These are phyloP conservation scores for Kitagawia praeruptora DNA, from an alignment of 129 eudicot genomes.

Conservation along the genomic window DNA sequence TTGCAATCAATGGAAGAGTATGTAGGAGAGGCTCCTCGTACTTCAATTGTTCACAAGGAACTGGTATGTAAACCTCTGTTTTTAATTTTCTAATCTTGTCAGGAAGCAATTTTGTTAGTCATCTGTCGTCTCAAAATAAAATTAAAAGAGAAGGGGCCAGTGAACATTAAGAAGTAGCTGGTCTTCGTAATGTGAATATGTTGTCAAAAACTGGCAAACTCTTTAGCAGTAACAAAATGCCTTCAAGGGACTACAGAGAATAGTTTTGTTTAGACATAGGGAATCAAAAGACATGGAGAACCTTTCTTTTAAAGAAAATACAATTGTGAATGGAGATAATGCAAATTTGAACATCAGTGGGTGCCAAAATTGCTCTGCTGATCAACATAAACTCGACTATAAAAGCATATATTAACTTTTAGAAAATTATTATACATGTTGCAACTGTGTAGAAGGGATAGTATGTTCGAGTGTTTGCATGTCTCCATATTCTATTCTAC, in stretches of 20 bases:
- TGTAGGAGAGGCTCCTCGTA: conserved; percentile 60
- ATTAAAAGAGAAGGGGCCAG: neutral
- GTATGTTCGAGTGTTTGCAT: neutral
- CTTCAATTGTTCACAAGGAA: conserved; percentile 50
- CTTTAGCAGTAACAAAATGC: neutral
- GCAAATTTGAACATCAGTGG: neutral
- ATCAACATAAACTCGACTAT: neutral
- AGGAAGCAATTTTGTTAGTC: neutral
- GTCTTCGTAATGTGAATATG: neutral
- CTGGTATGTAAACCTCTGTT: conserved; percentile 27
- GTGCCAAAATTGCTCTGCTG: neutral
- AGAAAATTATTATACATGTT: neutral
- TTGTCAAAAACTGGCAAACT: neutral
- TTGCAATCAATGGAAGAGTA: conserved; percentile 86
- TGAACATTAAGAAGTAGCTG: neutral
- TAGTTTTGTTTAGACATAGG: neutral
- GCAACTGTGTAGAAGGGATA: neutral
- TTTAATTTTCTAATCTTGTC: neutral
- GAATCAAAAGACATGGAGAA: neutral
- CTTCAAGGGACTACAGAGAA: neutral
- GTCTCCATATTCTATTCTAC: neutral
- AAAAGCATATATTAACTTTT: neutral
- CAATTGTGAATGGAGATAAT: neutral
- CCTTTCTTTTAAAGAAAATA: neutral
- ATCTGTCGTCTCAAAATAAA: neutral